Conservation (phyloP, 148 eudicot species). For the Nepenthes mirabilis region DNA sequence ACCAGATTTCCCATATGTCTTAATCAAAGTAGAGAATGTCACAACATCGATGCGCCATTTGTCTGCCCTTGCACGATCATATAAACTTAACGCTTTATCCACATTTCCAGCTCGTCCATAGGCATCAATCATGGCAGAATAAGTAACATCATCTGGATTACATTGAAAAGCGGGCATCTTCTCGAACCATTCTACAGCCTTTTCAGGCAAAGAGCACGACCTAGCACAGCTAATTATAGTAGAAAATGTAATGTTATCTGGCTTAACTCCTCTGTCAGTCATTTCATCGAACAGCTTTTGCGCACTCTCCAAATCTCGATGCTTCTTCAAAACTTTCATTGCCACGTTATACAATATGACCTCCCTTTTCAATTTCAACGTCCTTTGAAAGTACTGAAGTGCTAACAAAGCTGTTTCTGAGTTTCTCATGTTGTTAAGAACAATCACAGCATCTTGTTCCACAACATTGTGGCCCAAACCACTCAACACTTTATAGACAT, state of each 20-base stretch:
- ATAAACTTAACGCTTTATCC: constrained; percentile 57
- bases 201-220: constrained; percentile 35
- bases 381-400: constrained; percentile 30
- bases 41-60: constrained; percentile 63
- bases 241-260: constrained; percentile 78
- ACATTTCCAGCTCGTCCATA: constrained; percentile 65
- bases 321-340: constrained; percentile 61
- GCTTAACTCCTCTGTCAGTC: constrained; percentile 48
- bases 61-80: constrained; percentile 66
- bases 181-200: constrained; percentile 80
- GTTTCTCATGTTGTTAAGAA: constrained; percentile 55
- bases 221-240: constrained; percentile 75
- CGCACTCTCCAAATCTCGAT: constrained; percentile 49
- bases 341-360: constrained; percentile 70
- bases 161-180: constrained; percentile 54
- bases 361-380: constrained; percentile 18
- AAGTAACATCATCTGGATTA: constrained; percentile 62
- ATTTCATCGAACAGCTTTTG: constrained; percentile 63
- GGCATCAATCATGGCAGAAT: constrained; percentile 74
- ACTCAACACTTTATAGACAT: constrained; percentile 24
- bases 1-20: constrained; percentile 45
- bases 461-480: constrained; percentile 25
- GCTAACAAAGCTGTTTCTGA: constrained; percentile 32
- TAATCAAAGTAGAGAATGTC: constrained; percentile 63
- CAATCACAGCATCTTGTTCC: constrained; percentile 59